phyloP scores from a whole-genome alignment of 495 filamentous ascomycete genomes.

The Haplographium delicatum region DNA sequence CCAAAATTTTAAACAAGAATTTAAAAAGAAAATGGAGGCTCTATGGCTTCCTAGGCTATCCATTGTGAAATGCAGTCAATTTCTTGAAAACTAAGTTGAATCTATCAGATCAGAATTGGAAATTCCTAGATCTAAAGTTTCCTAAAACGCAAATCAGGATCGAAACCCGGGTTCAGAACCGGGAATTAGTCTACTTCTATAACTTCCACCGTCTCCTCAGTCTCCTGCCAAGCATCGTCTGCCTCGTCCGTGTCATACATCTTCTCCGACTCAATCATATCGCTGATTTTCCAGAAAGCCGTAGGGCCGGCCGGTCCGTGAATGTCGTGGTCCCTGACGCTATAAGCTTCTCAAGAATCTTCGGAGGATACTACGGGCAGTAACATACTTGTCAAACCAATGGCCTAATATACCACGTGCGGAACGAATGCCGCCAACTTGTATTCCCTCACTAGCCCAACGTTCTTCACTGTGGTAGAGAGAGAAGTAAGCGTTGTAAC shows the following conservation, averaged over 20 bases:
- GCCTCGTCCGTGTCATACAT: background rate
- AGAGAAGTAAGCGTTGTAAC: constrained; percentile 12
- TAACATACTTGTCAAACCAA: constrained; percentile 60
- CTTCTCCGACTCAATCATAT: background rate
- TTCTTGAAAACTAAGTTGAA: no score
- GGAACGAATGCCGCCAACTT: constrained; percentile 53
- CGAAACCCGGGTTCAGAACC: no score
- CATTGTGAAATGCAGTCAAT: no score
- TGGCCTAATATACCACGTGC: constrained; percentile 55
- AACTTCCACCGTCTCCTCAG: background rate
- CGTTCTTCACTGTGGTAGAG: constrained; percentile 41
- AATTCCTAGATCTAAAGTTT: no score
- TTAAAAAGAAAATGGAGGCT: no score
- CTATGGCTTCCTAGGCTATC: no score
- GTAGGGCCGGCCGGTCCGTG: constrained; percentile 61
- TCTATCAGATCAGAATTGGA: no score
- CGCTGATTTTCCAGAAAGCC: constrained; percentile 60
- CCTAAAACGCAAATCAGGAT: no score
- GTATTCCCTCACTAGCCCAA: constrained; percentile 62
- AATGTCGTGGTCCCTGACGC: constrained; percentile 45
- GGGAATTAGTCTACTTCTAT: no score
- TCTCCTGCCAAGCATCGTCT: constrained; percentile 2
- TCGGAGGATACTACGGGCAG: no score
- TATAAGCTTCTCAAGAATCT: background rate
- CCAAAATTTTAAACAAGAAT: no score